phyloP scores from a whole-genome alignment of 495 filamentous ascomycete species.

The Talaromyces borbonicus region DNA sequence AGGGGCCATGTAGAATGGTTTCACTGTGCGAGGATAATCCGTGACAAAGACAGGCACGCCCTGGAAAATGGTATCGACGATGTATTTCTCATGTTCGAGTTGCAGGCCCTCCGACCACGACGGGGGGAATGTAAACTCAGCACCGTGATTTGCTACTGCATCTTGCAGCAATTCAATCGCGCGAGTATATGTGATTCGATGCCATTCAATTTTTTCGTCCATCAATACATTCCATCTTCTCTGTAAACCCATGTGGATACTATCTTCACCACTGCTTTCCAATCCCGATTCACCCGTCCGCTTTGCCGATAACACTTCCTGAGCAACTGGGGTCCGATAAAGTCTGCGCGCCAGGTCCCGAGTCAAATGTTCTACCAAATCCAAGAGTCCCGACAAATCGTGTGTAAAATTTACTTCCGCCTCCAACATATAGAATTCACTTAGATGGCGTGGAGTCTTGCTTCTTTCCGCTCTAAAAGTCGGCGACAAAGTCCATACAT shows the following conservation, averaged over 20 bases:
- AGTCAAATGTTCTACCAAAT: conserved; percentile 69
- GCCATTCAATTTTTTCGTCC: conserved; percentile 48
- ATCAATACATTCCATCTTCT: conserved; percentile 63
- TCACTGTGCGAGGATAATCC: conserved; percentile 74
- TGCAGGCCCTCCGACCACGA: conserved; percentile 68
- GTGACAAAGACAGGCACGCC: conserved; percentile 82
- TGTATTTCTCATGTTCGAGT: conserved; percentile 85
- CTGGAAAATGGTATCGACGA: conserved; percentile 61
- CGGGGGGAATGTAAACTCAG: conserved; percentile 54
- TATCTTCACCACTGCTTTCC: conserved; percentile 19
- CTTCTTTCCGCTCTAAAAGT: conserved; percentile 92
- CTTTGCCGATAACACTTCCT: conserved; percentile 50
- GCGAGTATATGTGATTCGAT: conserved; percentile 73
- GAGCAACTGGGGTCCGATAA: conserved; percentile 44
- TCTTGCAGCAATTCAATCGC: conserved; percentile 59
- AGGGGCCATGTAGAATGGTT: conserved; percentile 94
- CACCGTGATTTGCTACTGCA: conserved; percentile 40
- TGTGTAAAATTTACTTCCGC: conserved; percentile 75
- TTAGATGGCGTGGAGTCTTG: conserved; percentile 87
- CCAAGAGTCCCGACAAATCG: conserved; percentile 58
- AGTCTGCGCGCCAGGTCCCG: conserved; percentile 47
- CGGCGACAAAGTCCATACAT: conserved; percentile 89
- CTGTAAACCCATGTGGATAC: conserved; percentile 37
- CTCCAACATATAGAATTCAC: conserved; percentile 99
- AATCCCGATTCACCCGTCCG: conserved; percentile 27